A percentile compares a stretch with the other conserved stretches of the same genome.
These are phyloP conservation scores for Aspergillus floridensis DNA, from an alignment of 2,329 filamentous ascomycete species.

Conservation along the genomic window DNA sequence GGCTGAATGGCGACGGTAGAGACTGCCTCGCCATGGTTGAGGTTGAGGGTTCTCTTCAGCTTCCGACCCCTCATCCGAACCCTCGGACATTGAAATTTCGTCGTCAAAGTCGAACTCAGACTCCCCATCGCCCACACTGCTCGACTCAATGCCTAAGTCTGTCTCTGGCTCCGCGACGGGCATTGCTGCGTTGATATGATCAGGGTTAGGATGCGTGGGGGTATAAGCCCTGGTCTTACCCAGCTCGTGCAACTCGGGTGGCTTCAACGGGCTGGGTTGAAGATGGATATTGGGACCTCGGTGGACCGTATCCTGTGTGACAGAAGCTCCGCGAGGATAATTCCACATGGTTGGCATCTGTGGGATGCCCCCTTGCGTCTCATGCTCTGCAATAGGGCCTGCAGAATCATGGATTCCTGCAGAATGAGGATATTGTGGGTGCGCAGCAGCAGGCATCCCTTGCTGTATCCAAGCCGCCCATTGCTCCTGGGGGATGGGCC, in stretches of 20 bases:
- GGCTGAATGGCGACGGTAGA: conserved; percentile 20
- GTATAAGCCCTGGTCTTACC: not conserved
- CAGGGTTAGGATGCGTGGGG: not conserved
- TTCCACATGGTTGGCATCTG: not conserved
- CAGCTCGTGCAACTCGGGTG: not conserved
- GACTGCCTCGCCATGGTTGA: conserved; percentile 17
- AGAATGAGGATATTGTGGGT: not conserved
- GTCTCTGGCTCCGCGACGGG: conserved; percentile 10
- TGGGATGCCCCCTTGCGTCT: not conserved
- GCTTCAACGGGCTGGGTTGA: not conserved
- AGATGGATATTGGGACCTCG: not conserved
- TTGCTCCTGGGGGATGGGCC: conserved; percentile 2
- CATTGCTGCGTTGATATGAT: conserved; percentile 4
- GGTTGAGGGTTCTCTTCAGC: conserved; percentile 12
- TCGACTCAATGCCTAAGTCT: conserved; percentile 17
- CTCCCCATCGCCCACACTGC: conserved; percentile 31
- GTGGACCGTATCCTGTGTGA: not conserved
- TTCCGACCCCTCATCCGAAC: conserved; percentile 23
- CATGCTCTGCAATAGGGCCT: not conserved
- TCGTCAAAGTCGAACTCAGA: conserved; percentile 18
- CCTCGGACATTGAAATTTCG: conserved; percentile 28
- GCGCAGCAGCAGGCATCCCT: not conserved
- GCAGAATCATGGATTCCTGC: not conserved
- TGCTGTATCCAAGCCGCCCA: not conserved
- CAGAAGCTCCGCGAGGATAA: not conserved